A percentile compares a stretch with the other conserved stretches of the same genome.
Evolutionary conservation across 148 eudicot genomes (phyloP).

Genomic region (Vaccinium darrowii): DNA sequence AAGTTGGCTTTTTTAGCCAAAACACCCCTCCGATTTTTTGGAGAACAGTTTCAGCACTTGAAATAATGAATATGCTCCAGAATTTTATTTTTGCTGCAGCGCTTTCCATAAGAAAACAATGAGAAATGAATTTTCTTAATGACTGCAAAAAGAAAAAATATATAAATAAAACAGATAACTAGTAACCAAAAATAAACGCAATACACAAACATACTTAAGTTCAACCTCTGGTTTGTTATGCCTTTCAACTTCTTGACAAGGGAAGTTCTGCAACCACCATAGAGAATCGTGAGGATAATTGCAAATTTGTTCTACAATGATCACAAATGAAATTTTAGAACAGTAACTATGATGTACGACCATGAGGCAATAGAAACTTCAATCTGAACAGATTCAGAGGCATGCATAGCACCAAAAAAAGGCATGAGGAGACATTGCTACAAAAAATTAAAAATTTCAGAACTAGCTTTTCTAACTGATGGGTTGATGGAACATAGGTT

Average conservation of each 20-base stretch:
- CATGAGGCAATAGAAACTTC: not conserved
- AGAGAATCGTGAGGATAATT: slow-evolving; percentile 2
- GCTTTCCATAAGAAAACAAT: not conserved
- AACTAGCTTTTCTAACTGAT: not conserved
- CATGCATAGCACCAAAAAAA: not conserved
- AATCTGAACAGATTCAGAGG: not conserved
- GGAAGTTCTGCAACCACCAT: slow-evolving; percentile 73
- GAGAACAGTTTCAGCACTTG: not conserved
- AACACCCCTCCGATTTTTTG: not conserved
- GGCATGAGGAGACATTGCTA: not conserved
- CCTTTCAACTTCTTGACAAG: slow-evolving; percentile 99
- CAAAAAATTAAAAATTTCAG: not conserved
- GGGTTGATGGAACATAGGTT: not conserved
- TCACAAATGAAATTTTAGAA: not conserved
- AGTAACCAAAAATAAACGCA: not conserved
- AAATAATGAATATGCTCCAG: not conserved
- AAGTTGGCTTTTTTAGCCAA: too few species aligned
- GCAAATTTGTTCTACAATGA: not conserved
- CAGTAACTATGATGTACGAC: not conserved
- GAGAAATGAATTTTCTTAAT: not conserved
- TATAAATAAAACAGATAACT: not conserved
- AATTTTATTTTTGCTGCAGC: not conserved
- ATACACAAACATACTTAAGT: slow-evolving; percentile 59
- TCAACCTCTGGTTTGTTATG: slow-evolving; percentile 99
- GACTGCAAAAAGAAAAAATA: not conserved